Evolutionary conservation across 2,329 filamentous ascomycete species (phyloP).

Genomic region (Exophiala viscosa): DNA sequence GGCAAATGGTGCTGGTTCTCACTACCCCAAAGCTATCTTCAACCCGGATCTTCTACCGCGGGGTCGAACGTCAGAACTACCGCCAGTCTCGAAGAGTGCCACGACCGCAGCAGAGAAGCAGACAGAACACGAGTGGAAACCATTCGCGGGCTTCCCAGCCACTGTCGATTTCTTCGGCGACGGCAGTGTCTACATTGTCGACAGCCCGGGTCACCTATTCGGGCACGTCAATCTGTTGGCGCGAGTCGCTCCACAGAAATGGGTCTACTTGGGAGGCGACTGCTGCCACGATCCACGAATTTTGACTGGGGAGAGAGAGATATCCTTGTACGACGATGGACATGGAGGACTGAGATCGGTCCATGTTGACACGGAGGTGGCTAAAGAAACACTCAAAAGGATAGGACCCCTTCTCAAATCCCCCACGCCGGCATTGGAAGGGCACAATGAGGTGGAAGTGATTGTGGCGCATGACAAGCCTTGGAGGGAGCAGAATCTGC

Average conservation of each 20-base stretch:
- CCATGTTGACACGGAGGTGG: conserved; percentile 48
- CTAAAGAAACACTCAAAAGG: conserved; percentile 41
- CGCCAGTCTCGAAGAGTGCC: conserved; percentile 30
- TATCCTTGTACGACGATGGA: conserved; percentile 50
- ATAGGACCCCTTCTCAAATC: conserved; percentile 31
- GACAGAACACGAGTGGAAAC: conserved; percentile 38
- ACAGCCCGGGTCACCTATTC: conserved; percentile 33
- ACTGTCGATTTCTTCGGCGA: conserved; percentile 44
- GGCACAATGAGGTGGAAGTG: conserved; percentile 22
- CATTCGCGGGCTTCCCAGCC: conserved; percentile 43
- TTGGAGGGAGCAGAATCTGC: conserved; percentile 25
- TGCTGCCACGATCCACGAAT: conserved; percentile 34
- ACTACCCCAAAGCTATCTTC: conserved; percentile 29
- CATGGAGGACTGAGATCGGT: conserved; percentile 47
- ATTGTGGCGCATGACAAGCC: conserved; percentile 26
- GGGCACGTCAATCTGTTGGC: conserved; percentile 34
- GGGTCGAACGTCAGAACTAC: conserved; percentile 38
- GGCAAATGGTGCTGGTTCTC: conserved; percentile 33
- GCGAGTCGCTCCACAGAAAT: conserved; percentile 31
- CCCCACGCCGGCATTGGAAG: conserved; percentile 14
- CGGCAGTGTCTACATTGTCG: conserved; percentile 35
- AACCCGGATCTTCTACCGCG: conserved; percentile 32
- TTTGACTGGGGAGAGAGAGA: conserved; percentile 41
- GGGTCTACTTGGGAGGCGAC: conserved; percentile 34
- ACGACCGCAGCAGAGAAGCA: conserved; percentile 26